These are phyloP conservation scores for Geotrichum histeridarum DNA, from an alignment of 1,139 yeast species.

Conservation along the genomic window DNA sequence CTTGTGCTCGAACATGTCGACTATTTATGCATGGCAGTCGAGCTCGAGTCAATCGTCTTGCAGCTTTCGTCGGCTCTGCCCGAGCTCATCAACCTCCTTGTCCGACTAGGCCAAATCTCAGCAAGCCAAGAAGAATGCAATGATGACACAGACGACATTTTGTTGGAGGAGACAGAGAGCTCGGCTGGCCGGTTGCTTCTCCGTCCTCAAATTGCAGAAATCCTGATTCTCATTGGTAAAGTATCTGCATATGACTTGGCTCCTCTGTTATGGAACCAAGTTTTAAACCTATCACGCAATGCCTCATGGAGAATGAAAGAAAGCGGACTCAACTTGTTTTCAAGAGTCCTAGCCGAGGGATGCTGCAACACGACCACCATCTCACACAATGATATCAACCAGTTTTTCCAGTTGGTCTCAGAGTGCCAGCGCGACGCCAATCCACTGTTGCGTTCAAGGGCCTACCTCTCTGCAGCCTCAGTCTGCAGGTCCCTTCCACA, in stretches of 20 bases:
- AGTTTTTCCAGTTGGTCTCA: conserved; percentile 12
- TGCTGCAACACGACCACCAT: conserved; percentile 10
- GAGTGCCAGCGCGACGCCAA: conserved; percentile 7
- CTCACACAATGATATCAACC: conserved; percentile 10
- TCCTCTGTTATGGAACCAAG: conserved; percentile 13
- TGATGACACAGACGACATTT: conserved; percentile 60
- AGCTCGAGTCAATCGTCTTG: background rate
- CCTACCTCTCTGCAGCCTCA: conserved; percentile 24
- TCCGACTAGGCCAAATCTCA: conserved; percentile 29
- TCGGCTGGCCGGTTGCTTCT: background rate
- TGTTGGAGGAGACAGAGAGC: conserved; percentile 49
- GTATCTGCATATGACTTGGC: conserved; percentile 10
- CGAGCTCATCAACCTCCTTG: conserved; percentile 21
- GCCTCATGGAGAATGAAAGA: conserved; percentile 18
- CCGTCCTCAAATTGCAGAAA: conserved; percentile 24
- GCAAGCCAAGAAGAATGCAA: conserved; percentile 35
- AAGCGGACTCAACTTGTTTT: conserved; percentile 19
- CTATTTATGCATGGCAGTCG: conserved; percentile 7
- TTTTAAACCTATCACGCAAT: background rate
- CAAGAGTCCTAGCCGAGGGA: conserved; percentile 17
- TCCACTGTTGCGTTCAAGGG: conserved; percentile 26
- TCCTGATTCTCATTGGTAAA: conserved; percentile 20
- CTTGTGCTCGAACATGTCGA: conserved; percentile 7
- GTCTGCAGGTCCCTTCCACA: conserved; percentile 21
- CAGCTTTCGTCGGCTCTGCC: conserved; percentile 1